These are phyloP conservation scores for Tetrastigma voinierianum DNA, from an alignment of 164 flowering plant genomes.

Conservation along the genomic window DNA sequence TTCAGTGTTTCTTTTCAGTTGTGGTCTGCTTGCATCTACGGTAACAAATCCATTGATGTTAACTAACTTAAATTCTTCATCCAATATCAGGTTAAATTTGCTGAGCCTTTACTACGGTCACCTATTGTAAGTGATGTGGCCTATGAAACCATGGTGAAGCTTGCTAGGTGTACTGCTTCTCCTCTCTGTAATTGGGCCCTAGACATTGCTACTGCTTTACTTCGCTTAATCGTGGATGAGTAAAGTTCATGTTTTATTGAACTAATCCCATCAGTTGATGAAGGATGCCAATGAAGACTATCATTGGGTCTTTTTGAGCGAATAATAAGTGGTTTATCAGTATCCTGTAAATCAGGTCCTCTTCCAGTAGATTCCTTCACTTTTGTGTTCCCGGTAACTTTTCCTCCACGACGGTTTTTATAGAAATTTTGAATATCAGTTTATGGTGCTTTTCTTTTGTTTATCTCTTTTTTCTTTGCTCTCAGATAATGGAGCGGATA, in stretches of 20 bases:
- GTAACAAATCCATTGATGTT: not conserved
- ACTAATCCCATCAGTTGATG: conserved; percentile 49
- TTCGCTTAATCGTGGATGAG: conserved; percentile 64
- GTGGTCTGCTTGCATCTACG: no score
- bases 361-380: conserved; percentile 93
- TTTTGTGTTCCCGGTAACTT: conserved; percentile 83
- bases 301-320: conserved; percentile 74
- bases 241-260: conserved; percentile 45
- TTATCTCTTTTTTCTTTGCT: not conserved
- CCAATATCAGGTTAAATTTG: conserved; percentile 65
- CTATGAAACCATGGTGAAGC: conserved; percentile 83
- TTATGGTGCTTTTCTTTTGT: not conserved
- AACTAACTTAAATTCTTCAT: conserved; percentile 1
- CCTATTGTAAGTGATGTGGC: conserved; percentile 84
- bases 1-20: no score
- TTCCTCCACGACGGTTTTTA: not conserved
- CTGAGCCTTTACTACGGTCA: conserved; percentile 75
- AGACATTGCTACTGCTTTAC: conserved; percentile 92
- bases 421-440: no score
- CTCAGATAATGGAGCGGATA: conserved; percentile 88
- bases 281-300: conserved; percentile 41
- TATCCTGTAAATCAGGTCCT: conserved; percentile 86
- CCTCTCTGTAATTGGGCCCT: conserved; percentile 92
- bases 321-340: conserved; percentile 54
- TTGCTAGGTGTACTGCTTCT: conserved; percentile 71